A percentile compares a stretch with the other conserved stretches of the same genome.
phyloP scores from a whole-genome alignment of 1,284 basidiomycete species.

The Ganoderma lucidum region DNA sequence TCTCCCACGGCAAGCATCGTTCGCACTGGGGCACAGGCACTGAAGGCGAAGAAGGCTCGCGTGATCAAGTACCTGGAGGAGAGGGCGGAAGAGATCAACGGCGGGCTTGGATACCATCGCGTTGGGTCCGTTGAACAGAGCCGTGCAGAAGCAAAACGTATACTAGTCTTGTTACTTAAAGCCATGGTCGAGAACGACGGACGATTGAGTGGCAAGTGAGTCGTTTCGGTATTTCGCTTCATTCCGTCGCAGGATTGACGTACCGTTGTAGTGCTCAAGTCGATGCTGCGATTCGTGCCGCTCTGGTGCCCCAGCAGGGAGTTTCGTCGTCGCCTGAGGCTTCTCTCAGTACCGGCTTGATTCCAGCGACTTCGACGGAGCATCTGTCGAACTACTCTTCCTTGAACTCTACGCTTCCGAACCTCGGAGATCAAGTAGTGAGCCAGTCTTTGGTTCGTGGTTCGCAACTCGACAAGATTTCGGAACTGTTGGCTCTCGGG shows the following conservation, averaged over 20 bases:
- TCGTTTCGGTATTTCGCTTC: not conserved
- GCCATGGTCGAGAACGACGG: slow-evolving; percentile 90
- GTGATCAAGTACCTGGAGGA: slow-evolving; percentile 82
- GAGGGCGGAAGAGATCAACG: slow-evolving; percentile 78
- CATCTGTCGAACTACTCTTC: slow-evolving; percentile 34
- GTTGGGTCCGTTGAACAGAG: slow-evolving; percentile 59
- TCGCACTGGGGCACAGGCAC: slow-evolving; percentile 68
- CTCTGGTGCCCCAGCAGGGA: slow-evolving; percentile 66
- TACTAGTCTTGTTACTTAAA: slow-evolving; percentile 79
- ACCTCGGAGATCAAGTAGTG: slow-evolving; percentile 34
- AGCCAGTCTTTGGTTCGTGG: slow-evolving; percentile 51
- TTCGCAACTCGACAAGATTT: slow-evolving; percentile 79
- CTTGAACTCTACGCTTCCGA: slow-evolving; percentile 31
- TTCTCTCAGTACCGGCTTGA: slow-evolving; percentile 27
- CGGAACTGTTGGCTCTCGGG: slow-evolving; percentile 82
- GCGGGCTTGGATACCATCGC: slow-evolving; percentile 78
- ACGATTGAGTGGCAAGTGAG: slow-evolving; percentile 82
- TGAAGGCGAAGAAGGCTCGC: slow-evolving; percentile 85
- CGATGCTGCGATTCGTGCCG: slow-evolving; percentile 69
- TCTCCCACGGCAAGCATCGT: slow-evolving; percentile 72
- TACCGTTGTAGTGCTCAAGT: slow-evolving; percentile 64
- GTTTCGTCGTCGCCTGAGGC: slow-evolving; percentile 34
- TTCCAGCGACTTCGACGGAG: slow-evolving; percentile 35
- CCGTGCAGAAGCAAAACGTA: slow-evolving; percentile 78
- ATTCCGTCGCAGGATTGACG: slow-evolving; percentile 12